phyloP scores from a whole-genome alignment of 148 eudicot genomes.

The Salicornia ramosissima region DNA sequence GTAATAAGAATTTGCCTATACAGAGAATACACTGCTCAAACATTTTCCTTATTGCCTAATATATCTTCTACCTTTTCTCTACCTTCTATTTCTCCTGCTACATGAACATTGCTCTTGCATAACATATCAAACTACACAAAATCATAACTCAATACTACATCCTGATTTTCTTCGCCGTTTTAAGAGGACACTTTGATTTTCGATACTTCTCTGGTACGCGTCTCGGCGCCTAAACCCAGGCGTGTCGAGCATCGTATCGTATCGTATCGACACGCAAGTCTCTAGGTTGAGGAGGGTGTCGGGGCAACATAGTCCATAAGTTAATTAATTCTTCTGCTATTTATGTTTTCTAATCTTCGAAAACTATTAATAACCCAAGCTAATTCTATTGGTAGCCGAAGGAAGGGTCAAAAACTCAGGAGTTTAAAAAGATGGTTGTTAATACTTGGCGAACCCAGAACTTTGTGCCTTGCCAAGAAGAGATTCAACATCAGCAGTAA shows the following conservation, averaged over 20 bases:
- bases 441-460: slow-evolving; percentile 57
- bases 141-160: neutral
- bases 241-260: no score
- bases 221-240: no score
- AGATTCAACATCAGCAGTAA: slow-evolving; percentile 44
- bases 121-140: neutral
- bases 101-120: neutral
- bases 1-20: neutral
- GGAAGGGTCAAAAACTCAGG: neutral
- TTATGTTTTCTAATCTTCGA: neutral
- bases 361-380: neutral
- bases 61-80: no score
- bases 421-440: neutral
- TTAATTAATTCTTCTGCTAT: neutral
- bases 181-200: no score
- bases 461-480: slow-evolving; percentile 68
- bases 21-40: neutral
- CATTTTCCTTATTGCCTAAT: neutral
- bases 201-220: no score
- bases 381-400: neutral
- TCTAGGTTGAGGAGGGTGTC: no score
- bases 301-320: neutral
- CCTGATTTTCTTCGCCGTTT: no score
- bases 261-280: no score
- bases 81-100: neutral